Conservation (phyloP, 257 asterid genomes). For the Sherardia arvensis region DNA sequence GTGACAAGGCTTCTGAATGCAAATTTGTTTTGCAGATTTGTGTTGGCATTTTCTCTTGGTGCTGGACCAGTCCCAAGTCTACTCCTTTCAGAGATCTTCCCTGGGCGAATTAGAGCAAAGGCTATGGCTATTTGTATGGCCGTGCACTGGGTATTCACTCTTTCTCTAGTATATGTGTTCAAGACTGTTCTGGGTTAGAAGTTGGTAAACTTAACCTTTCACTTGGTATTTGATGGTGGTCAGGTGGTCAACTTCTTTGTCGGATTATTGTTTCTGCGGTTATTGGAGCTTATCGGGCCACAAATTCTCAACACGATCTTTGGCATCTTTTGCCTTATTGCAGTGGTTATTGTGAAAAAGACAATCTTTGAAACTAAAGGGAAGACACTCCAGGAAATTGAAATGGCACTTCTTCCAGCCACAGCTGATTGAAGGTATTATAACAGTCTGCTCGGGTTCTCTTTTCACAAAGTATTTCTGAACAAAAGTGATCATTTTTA, state of each 20-base stretch:
- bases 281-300: slow-evolving; percentile 72
- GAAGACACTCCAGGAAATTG: slow-evolving; percentile 80
- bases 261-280: slow-evolving; percentile 62
- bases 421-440: slow-evolving; percentile 24
- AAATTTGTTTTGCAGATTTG: slow-evolving; percentile 40
- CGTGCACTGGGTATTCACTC: slow-evolving; percentile 74
- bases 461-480: not conserved
- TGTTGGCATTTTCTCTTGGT: slow-evolving; percentile 67
- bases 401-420: slow-evolving; percentile 56
- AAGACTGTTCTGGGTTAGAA: not conserved
- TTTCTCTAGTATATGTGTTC: not conserved
- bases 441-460: too few species aligned
- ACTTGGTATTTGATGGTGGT: not conserved
- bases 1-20: slow-evolving; percentile 6
- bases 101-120: slow-evolving; percentile 78
- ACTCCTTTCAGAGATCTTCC: slow-evolving; percentile 81
- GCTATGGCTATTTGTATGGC: slow-evolving; percentile 96
- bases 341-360: slow-evolving; percentile 44
- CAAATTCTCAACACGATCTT: slow-evolving; percentile 55
- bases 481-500: not conserved
- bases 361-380: slow-evolving; percentile 84
- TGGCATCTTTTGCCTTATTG: slow-evolving; percentile 47
- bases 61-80: slow-evolving; percentile 94
- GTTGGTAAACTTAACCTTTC: not conserved
- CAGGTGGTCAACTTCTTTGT: slow-evolving; percentile 78